These are phyloP conservation scores for Stachybotrys elegans DNA, from an alignment of 2,329 filamentous ascomycete species.

Conservation along the genomic window DNA sequence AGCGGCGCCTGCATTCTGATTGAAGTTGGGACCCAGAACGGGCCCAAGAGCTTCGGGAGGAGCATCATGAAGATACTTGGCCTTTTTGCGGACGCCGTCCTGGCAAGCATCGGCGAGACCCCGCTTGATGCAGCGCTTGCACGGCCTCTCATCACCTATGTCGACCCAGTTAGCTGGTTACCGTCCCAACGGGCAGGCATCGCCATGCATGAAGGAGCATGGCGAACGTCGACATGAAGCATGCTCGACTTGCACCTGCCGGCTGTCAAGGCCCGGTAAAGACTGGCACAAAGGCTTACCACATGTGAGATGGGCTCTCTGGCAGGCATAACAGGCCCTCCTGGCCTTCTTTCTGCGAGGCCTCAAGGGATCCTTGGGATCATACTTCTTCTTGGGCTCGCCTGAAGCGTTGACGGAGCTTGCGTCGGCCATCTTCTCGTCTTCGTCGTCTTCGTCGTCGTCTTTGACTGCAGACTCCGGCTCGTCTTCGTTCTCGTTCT, in stretches of 20 bases:
- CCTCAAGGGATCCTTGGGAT: conserved; percentile 84
- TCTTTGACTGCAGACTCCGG: conserved; percentile 40
- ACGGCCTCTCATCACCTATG: conserved; percentile 89
- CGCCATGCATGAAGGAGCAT: too few relatives aligned
- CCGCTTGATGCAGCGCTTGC: conserved; percentile 88
- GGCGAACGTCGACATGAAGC: too few relatives aligned
- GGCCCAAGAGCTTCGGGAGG: conserved; percentile 83
- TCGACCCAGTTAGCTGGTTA: background rate
- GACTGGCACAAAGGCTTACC: conserved; percentile 69
- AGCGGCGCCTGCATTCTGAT: conserved; percentile 47
- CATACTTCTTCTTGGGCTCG: conserved; percentile 62
- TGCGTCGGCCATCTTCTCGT: conserved; percentile 49
- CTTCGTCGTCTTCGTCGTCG: conserved; percentile 31
- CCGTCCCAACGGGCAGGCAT: background rate
- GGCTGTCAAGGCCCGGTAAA: conserved; percentile 8
- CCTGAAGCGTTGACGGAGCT: conserved; percentile 40
- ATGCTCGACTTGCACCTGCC: too few relatives aligned
- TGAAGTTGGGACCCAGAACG: conserved; percentile 70
- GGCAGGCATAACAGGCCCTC: conserved; percentile 92
- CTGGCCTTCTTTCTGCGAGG: conserved; percentile 94
- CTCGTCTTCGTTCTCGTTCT: conserved; percentile 53
- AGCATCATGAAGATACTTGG: conserved; percentile 96
- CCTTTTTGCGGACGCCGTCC: conserved; percentile 96
- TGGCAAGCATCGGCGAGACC: conserved; percentile 87
- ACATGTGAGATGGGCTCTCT: conserved; percentile 94